These are phyloP conservation scores for Phytomonas sp. DNA, from an alignment of 208 protist genomes.

Conservation along the genomic window DNA sequence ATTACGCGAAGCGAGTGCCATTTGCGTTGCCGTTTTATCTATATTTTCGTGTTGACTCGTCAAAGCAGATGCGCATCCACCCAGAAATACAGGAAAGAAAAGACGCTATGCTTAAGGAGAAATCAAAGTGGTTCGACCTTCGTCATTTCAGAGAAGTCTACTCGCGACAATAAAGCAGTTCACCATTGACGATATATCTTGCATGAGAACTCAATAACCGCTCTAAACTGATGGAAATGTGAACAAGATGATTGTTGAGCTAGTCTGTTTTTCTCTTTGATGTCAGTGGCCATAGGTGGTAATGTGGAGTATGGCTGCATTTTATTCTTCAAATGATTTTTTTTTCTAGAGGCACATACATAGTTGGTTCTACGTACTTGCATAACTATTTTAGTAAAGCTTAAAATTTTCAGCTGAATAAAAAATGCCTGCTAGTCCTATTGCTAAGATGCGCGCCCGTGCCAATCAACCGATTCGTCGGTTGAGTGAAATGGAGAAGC, in stretches of 20 bases:
- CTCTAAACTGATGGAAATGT: background rate
- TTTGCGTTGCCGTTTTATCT: constrained; percentile 82
- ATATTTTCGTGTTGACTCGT: constrained; percentile 73
- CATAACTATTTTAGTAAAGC: background rate
- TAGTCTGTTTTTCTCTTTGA: background rate
- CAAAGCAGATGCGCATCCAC: constrained; percentile 26
- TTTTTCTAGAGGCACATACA: background rate
- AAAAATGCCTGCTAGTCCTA: constrained; percentile 37
- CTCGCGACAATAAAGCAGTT: background rate
- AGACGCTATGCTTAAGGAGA: constrained; percentile 24
- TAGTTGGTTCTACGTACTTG: background rate
- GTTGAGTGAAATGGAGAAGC: constrained; percentile 55
- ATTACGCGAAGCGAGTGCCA: constrained; percentile 80
- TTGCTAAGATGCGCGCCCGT: constrained; percentile 49
- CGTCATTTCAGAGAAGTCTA: constrained; percentile 33
- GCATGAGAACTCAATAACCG: background rate
- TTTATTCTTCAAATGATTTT: background rate
- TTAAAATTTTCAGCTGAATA: background rate
- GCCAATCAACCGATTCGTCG: constrained; percentile 34
- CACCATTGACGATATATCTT: background rate
- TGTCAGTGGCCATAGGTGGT: background rate
- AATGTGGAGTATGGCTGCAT: background rate
- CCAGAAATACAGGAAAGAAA: constrained; percentile 28
- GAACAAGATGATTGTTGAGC: background rate
- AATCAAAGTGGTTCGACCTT: constrained; percentile 51